Percentiles rank a stretch among this genome's conserved stretches.
Conservation (phyloP, 495 filamentous ascomycete genomes). For the Chaetomium cochliodes region DNA sequence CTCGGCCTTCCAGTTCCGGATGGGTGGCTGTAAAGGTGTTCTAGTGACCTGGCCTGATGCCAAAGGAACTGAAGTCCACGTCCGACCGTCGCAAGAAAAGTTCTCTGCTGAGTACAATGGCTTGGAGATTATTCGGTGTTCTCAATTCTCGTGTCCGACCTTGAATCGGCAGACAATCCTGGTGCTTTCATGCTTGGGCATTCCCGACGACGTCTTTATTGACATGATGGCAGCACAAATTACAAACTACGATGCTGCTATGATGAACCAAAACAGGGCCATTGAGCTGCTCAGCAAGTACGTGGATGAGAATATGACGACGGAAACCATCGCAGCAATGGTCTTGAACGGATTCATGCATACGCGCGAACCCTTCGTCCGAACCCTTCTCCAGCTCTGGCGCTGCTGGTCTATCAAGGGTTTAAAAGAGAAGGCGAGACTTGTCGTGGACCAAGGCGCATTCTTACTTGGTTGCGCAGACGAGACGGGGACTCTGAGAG, state of each 20-base stretch:
- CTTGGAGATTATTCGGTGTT: constrained; percentile 81
- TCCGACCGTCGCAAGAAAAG: constrained; percentile 83
- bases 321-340: constrained; percentile 69
- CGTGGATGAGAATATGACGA: constrained; percentile 84
- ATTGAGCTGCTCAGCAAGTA: constrained; percentile 64
- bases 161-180: constrained; percentile 89
- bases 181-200: constrained; percentile 74
- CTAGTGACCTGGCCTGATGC: constrained; percentile 67
- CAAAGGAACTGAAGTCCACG: constrained; percentile 61
- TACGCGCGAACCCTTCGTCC: constrained; percentile 72
- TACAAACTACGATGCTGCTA: constrained; percentile 61
- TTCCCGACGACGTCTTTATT: constrained; percentile 65
- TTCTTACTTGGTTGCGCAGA: constrained; percentile 88
- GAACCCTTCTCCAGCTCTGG: constrained; percentile 73
- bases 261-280: constrained; percentile 62
- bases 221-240: constrained; percentile 65
- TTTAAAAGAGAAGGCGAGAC: constrained; percentile 89
- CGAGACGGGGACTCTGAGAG: constrained; percentile 72
- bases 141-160: constrained; percentile 68
- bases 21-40: constrained; percentile 90
- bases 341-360: constrained; percentile 77
- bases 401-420: constrained; percentile 77
- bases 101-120: constrained; percentile 69
- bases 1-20: constrained; percentile 86
- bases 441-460: constrained; percentile 77